phyloP scores from a whole-genome alignment of 2,329 filamentous ascomycete genomes.

The Microdochium trichocladiopsis region DNA sequence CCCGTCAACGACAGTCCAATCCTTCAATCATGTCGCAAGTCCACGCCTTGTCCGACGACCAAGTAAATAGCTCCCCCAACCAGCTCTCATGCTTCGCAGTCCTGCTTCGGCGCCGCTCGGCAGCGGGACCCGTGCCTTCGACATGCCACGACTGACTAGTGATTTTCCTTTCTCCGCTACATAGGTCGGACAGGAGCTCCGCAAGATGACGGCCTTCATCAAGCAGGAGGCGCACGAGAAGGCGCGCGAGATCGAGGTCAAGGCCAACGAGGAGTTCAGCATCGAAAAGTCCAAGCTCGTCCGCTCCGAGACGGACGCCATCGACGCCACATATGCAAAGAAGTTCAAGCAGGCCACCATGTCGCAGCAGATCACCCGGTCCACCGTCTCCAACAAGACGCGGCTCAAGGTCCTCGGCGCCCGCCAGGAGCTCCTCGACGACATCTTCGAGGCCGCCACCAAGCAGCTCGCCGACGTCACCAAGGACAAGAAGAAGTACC shows the following conservation, averaged over 20 bases:
- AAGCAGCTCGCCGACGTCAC: slow-evolving; percentile 60
- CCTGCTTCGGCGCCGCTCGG: neutral
- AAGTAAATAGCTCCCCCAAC: slow-evolving; percentile 50
- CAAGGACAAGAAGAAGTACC: slow-evolving; percentile 69
- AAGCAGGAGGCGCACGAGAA: slow-evolving; percentile 97
- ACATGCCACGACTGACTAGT: slow-evolving; percentile 4
- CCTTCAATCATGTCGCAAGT: slow-evolving; percentile 77
- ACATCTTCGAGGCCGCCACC: slow-evolving; percentile 75
- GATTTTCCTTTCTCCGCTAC: slow-evolving; percentile 9
- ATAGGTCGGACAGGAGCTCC: slow-evolving; percentile 94
- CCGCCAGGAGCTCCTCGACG: slow-evolving; percentile 84
- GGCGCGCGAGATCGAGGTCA: slow-evolving; percentile 93
- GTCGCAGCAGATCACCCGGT: slow-evolving; percentile 97
- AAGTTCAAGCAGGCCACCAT: slow-evolving; percentile 98
- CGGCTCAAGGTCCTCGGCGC: slow-evolving; percentile 81
- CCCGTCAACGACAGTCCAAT: slow-evolving; percentile 8
- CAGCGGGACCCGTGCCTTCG: too few species aligned
- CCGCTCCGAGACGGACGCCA: slow-evolving; percentile 85
- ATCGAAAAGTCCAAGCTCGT: slow-evolving; percentile 99
- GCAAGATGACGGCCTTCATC: slow-evolving; percentile 99
- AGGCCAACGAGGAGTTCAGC: slow-evolving; percentile 97
- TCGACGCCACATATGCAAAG: slow-evolving; percentile 92
- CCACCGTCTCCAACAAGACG: slow-evolving; percentile 93
- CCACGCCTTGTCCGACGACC: slow-evolving; percentile 95
- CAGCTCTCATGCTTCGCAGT: neutral